These are phyloP conservation scores for Silene vulgaris DNA, from an alignment of 179 eudicot species.

Conservation along the genomic window DNA sequence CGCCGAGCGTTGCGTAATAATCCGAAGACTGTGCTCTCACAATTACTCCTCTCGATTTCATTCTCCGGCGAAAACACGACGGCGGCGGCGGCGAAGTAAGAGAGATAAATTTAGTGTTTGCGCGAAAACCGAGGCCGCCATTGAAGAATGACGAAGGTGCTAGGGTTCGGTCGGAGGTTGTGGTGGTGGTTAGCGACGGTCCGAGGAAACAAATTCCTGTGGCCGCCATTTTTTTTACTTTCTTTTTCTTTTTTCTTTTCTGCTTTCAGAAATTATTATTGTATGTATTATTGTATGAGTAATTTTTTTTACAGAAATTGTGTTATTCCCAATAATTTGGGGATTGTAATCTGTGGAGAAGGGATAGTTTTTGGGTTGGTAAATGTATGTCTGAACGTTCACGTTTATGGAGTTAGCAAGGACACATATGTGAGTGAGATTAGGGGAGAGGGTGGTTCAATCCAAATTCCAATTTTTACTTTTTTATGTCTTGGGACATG, in stretches of 20 bases:
- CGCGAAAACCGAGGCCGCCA: constrained; percentile 24
- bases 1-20: constrained; percentile 78
- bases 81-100: constrained; percentile 26
- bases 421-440: too few relatives aligned
- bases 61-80: background rate
- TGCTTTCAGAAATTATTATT: background rate
- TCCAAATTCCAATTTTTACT: too few relatives aligned
- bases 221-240: constrained; percentile 22
- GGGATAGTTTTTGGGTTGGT: too few relatives aligned
- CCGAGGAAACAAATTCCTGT: constrained; percentile 20
- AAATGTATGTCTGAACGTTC: too few relatives aligned
- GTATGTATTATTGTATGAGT: background rate
- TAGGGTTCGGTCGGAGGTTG: constrained; percentile 10
- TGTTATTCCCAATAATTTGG: too few relatives aligned
- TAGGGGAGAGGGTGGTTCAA: too few relatives aligned
- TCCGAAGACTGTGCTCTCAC: constrained; percentile 52
- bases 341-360: too few relatives aligned
- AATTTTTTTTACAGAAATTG: too few relatives aligned
- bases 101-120: constrained; percentile 24
- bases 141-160: constrained; percentile 25
- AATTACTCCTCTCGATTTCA: constrained; percentile 15
- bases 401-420: too few relatives aligned
- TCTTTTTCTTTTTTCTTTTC: background rate
- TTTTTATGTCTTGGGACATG: too few relatives aligned
- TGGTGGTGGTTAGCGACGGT: constrained; percentile 20